Evolutionary conservation across 2,329 filamentous ascomycete species (phyloP).

Genomic region (Stemphylium vesicarium): DNA sequence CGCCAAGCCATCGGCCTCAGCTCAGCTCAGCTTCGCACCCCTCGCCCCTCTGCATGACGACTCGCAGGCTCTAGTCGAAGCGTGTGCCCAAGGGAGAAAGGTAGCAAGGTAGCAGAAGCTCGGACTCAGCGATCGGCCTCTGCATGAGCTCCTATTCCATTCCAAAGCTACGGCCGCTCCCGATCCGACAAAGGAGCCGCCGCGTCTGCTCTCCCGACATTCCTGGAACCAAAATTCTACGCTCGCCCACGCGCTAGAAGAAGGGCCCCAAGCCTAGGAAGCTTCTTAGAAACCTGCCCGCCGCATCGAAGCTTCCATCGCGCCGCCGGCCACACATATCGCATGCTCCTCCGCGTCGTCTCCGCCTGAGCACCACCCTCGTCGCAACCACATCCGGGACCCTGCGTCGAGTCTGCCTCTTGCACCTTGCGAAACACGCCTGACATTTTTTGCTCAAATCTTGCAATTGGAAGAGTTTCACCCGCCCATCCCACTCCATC

Average conservation of each 20-base stretch:
- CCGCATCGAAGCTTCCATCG: conserved; percentile 10
- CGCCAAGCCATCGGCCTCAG: conserved; percentile 11
- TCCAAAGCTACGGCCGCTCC: conserved; percentile 16
- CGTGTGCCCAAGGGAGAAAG: neutral
- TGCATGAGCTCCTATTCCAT: conserved; percentile 20
- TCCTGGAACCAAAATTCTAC: conserved; percentile 15
- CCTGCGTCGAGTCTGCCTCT: conserved; percentile 12
- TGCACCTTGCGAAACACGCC: conserved; percentile 12
- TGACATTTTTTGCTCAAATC: neutral
- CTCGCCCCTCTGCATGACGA: neutral
- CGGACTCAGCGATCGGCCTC: conserved; percentile 13
- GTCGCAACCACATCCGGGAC: conserved; percentile 10
- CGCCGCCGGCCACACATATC: conserved; percentile 19
- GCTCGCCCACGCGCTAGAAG: conserved; percentile 23
- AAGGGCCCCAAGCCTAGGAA: conserved; percentile 3
- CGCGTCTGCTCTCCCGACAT: conserved; percentile 15
- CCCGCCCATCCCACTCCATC: neutral
- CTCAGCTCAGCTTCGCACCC: neutral
- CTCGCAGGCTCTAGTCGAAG: neutral
- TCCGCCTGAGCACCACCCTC: conserved; percentile 10
- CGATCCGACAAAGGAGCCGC: conserved; percentile 20
- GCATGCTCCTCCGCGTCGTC: conserved; percentile 22
- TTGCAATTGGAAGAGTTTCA: neutral
- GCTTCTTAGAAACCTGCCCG: conserved; percentile 4
- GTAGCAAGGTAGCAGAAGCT: conserved; percentile 10